Percentiles rank a stretch among this genome's conserved stretches.
phyloP scores from a whole-genome alignment of 495 filamentous ascomycete genomes.

The Staphylotrichum longicolle region DNA sequence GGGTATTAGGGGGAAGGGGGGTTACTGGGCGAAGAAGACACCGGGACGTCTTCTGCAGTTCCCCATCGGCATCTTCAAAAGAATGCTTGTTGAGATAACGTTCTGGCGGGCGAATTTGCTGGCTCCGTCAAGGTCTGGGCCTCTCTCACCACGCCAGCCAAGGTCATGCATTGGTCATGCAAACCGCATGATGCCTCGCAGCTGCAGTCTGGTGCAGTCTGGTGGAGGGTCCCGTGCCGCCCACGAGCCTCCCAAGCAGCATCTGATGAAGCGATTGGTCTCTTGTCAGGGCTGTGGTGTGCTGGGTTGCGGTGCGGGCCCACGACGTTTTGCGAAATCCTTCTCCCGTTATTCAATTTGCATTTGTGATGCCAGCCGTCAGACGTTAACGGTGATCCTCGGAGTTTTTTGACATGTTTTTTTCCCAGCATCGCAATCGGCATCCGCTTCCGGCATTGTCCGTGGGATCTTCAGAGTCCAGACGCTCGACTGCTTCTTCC shows the following conservation, averaged over 20 bases:
- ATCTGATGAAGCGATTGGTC: conserved; percentile 1
- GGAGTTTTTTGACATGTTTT: not conserved
- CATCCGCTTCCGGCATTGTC: not conserved
- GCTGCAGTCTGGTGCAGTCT: conserved; percentile 12
- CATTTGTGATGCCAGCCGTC: not conserved
- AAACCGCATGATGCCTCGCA: conserved; percentile 14
- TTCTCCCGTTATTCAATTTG: not conserved
- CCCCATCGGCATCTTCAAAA: too few species aligned
- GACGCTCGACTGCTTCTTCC: too few species aligned
- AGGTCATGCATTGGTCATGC: conserved; percentile 5
- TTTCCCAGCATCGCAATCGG: not conserved
- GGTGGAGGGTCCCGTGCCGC: conserved; percentile 17
- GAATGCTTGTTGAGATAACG: too few species aligned
- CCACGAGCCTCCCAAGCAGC: conserved; percentile 12
- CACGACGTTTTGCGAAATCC: conserved; percentile 7
- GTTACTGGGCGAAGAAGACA: too few species aligned
- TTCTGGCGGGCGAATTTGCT: too few species aligned
- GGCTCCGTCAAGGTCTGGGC: too few species aligned
- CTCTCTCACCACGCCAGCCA: too few species aligned
- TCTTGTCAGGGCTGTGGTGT: not conserved
- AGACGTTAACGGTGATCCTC: not conserved
- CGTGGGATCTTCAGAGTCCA: too few species aligned
- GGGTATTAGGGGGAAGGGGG: too few species aligned
- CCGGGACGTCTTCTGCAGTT: too few species aligned
- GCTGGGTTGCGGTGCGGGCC: not conserved